A percentile compares a stretch with the other conserved stretches of the same genome.
These are phyloP conservation scores for Pezicula carpinea DNA, from an alignment of 2,329 filamentous ascomycete species.

Conservation along the genomic window DNA sequence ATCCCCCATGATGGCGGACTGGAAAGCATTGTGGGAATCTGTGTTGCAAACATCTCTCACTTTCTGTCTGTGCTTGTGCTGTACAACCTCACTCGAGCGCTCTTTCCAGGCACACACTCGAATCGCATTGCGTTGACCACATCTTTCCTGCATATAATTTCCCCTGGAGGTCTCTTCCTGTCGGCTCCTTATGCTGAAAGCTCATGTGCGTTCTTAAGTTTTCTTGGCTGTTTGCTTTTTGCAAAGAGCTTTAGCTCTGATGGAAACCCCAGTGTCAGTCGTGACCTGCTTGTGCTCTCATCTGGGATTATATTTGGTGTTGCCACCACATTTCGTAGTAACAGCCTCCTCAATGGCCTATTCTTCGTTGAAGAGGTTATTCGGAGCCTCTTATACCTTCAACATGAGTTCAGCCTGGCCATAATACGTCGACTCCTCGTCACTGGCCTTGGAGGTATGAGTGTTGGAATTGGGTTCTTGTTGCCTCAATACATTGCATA, in stretches of 20 bases:
- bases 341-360: conserved; percentile 78
- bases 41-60: conserved; percentile 70
- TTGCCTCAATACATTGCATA: conserved; percentile 76
- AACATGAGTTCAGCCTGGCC: conserved; percentile 35
- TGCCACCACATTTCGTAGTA: conserved; percentile 73
- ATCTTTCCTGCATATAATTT: conserved; percentile 73
- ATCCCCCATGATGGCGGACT: conserved; percentile 28
- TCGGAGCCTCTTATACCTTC: conserved; percentile 44
- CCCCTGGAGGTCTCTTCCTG: conserved; percentile 84
- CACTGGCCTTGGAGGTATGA: conserved; percentile 60
- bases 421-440: conserved; percentile 49
- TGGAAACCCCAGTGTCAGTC: conserved; percentile 26
- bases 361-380: conserved; percentile 56
- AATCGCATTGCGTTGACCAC: conserved; percentile 60
- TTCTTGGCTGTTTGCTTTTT: conserved; percentile 69
- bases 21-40: conserved; percentile 53
- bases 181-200: conserved; percentile 83
- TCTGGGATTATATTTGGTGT: conserved; percentile 68
- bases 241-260: conserved; percentile 39
- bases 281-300: conserved; percentile 48
- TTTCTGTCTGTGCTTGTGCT: conserved; percentile 69
- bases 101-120: conserved; percentile 42
- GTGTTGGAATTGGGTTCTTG: conserved; percentile 62
- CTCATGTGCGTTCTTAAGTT: conserved; percentile 71
- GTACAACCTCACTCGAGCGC: conserved; percentile 56